Base-by-base conservation (phyloP, 352 stramenopile species). In the Phytopythium aichiense region DNA sequence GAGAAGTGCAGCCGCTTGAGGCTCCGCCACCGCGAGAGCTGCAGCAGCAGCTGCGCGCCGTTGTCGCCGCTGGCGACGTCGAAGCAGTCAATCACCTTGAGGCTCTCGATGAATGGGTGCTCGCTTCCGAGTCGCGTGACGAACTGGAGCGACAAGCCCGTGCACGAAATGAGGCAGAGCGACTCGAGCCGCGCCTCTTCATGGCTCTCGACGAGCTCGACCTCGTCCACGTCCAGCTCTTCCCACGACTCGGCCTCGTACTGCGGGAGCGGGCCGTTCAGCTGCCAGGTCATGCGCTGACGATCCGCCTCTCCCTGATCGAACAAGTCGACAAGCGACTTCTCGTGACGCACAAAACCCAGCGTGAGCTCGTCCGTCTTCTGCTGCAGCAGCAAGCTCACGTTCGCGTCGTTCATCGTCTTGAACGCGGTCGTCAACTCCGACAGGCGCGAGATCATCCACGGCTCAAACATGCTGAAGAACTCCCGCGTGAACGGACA, bases 81-180 rank as follows among this genome's bases (percentile, higher is more conserved):
- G 30, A 92, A 92, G 60, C 79, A 89, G 64, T 92, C 81, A 5
- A 82, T 73, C 57, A 92, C 76, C 66, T 80, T 77, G 22, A 92
- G 61, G 35, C 78, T 65, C 46, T 83, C 77, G 5, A 92, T 67
- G 43, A 76, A 67, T 13, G 81, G 79, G 55, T 92, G 83, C 8
- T 69, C 58, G 11, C 61, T 68, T 0, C 61, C 68, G 35, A 92
- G 56, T 13, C 71, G 66, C 4, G 48, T 66, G 7, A 87, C 49
- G 35, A 92, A 92, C 15, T 63, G 59, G 31, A 77, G 68, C 2
- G 81, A 83, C 7, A 90, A 63, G 2, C 79, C 83, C 2, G 77
- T 69, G 61, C 81, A 92, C 42, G 83, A 92, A 18, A 91, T 74
- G 57, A 92, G 76, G 58, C 72, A 72, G n/a, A 92, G 74, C 35